Percentiles rank a stretch among this genome's conserved stretches.
Conservation (phyloP, 2,329 filamentous ascomycete genomes). For the Truncatella angustata region DNA sequence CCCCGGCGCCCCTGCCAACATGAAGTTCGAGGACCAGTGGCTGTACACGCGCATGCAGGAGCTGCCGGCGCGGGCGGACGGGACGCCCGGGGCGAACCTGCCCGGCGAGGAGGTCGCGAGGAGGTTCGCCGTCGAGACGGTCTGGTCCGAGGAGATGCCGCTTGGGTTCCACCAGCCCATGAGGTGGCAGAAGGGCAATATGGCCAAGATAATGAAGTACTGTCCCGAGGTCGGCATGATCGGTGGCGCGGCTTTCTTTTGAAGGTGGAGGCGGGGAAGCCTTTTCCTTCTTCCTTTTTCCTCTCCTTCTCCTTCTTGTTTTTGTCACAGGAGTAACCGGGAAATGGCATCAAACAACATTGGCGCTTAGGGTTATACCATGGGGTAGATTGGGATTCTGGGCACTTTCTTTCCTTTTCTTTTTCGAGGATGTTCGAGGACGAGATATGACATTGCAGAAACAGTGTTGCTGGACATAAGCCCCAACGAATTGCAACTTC, state of each 20-base stretch:
- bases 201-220: slow-evolving; percentile 25
- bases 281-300: neutral
- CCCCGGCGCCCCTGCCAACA: slow-evolving; percentile 15
- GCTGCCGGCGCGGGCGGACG: slow-evolving; percentile 1
- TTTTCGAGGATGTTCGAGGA: too few relatives aligned
- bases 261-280: neutral
- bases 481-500: too few relatives aligned
- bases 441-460: too few relatives aligned
- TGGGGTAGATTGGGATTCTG: too few relatives aligned
- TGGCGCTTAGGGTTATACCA: too few relatives aligned
- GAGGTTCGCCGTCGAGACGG: slow-evolving; percentile 28
- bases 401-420: too few relatives aligned
- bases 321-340: neutral
- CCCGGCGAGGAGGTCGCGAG: slow-evolving; percentile 23
- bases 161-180: slow-evolving; percentile 27
- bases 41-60: slow-evolving; percentile 26
- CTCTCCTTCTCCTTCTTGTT: neutral
- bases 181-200: slow-evolving; percentile 20
- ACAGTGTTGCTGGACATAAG: too few relatives aligned
- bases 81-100: slow-evolving; percentile 18
- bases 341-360: neutral
- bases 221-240: slow-evolving; percentile 29
- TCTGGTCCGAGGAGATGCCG: slow-evolving; percentile 26
- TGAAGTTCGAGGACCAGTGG: slow-evolving; percentile 31
- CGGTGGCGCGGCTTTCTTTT: slow-evolving; percentile 15